Base-by-base conservation (phyloP, 1,284 basidiomycete genomes). In the Melanopsichium pennsylvanicum region DNA sequence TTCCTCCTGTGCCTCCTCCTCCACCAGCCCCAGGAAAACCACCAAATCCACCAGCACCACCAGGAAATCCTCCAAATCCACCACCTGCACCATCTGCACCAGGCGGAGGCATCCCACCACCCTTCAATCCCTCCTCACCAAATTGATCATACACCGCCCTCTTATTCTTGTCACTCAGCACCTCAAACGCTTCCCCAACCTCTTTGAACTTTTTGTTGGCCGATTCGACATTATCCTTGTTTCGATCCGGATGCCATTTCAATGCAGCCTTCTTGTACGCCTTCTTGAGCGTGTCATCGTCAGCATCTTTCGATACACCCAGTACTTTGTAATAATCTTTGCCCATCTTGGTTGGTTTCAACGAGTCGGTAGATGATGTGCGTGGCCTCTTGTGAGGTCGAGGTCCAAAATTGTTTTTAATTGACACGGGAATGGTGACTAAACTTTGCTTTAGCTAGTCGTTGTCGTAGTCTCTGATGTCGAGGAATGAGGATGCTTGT, bases 121-220 rank as follows among this genome's bases (percentile, higher is more conserved):
- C 82, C 81, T 97, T 97, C 69, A 97, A 85, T 2, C 95, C 95
- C 70, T 97, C 95, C 82, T 97, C 95, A 27, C 95, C 95, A 61
- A 93, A 90, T 72, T 95, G 92, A 82, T 98, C 95, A 74, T 96
- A 98, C 23, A 97, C 83, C 0, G 91, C 85, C 40, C 92, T 89
- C 83, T 97, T 98, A 82, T 97, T 87, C 83, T 90, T 89, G 83
- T 97, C 94, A 47, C 87, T 91, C 46, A 97, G 87, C 40, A 97
- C 95, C 82, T 98, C 95, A 77, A 95, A 97, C 0, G 95, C 95
- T 84, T 98, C 95, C 21, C 91, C 91, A 56, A 96, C 90, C 86
- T 96, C 88, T 83, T 98, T 95, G 84, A 98, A 98, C 83, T 92
- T 96, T 77, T 88, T 87, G 9, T 88, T 89, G 0, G 95, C 90